Conservation (phyloP, 768 basidiomycete species). For the Boletus eberwhitei region DNA sequence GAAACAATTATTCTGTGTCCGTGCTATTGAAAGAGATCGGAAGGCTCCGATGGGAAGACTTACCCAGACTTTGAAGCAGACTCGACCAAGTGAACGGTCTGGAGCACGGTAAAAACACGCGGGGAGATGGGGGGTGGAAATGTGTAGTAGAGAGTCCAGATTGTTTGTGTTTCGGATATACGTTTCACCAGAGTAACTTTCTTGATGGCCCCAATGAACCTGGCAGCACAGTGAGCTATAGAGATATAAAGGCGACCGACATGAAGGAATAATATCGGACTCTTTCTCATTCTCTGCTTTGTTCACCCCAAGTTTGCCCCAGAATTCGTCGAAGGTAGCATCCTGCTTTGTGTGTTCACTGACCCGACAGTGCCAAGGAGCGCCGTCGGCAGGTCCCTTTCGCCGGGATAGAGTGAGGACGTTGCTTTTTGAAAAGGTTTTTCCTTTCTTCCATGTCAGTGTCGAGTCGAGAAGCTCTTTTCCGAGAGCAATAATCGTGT, state of each 20-base stretch:
- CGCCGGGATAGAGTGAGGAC: slow-evolving; percentile 55
- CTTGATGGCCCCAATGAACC: slow-evolving; percentile 64
- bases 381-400: slow-evolving; percentile 53
- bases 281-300: slow-evolving; percentile 69
- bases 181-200: slow-evolving; percentile 61
- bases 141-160: slow-evolving; percentile 73
- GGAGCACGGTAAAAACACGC: slow-evolving; percentile 72
- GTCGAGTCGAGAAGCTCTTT: slow-evolving; percentile 55
- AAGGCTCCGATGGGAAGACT: slow-evolving; percentile 16
- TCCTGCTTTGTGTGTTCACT: slow-evolving; percentile 66
- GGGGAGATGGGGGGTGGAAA: slow-evolving; percentile 70
- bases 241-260: background rate
- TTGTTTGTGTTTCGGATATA: slow-evolving; percentile 57
- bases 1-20: slow-evolving; percentile 43
- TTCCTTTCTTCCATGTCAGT: slow-evolving; percentile 64
- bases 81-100: slow-evolving; percentile 53
- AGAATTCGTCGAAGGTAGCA: slow-evolving; percentile 69
- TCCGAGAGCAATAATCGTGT: slow-evolving; percentile 51
- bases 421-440: slow-evolving; percentile 48
- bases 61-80: slow-evolving; percentile 57
- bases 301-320: slow-evolving; percentile 62
- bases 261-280: slow-evolving; percentile 35
- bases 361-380: slow-evolving; percentile 65
- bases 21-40: background rate
- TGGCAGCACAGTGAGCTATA: slow-evolving; percentile 24